These are phyloP conservation scores for Mucor circinelloides DNA, from an alignment of 371 early-diverging fungal genomes.

Conservation along the genomic window DNA sequence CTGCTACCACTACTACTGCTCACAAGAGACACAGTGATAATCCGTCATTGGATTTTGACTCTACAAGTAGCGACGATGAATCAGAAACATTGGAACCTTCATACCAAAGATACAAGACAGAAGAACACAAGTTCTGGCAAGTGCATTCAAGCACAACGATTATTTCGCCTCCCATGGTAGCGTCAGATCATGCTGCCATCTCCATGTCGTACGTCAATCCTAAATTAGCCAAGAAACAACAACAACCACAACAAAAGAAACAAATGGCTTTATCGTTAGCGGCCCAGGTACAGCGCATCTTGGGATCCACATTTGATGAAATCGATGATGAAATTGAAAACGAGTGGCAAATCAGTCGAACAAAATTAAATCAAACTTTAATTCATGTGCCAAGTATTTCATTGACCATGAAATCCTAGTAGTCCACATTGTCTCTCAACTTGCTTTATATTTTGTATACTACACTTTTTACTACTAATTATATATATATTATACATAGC, in stretches of 20 bases:
- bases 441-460: background rate
- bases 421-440: background rate
- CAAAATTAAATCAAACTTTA: background rate
- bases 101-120: background rate
- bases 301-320: conserved; percentile 7
- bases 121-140: conserved; percentile 28
- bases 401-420: background rate
- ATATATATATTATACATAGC: background rate
- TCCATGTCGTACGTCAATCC: conserved; percentile 5
- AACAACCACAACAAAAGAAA: background rate
- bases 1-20: too few species aligned
- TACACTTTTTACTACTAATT: background rate
- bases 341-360: conserved; percentile 13
- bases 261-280: background rate
- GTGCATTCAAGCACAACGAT: conserved; percentile 20
- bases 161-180: conserved; percentile 10
- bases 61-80: conserved; percentile 6
- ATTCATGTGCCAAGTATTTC: conserved; percentile 5
- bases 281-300: background rate
- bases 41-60: background rate
- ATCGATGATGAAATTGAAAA: conserved; percentile 15
- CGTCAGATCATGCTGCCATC: background rate
- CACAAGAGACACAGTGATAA: background rate
- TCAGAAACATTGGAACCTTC: background rate
- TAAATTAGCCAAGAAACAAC: background rate